Evolutionary conservation across 805 yeast species (phyloP).

Genomic region (Wickerhamomyces rabaulensis): DNA sequence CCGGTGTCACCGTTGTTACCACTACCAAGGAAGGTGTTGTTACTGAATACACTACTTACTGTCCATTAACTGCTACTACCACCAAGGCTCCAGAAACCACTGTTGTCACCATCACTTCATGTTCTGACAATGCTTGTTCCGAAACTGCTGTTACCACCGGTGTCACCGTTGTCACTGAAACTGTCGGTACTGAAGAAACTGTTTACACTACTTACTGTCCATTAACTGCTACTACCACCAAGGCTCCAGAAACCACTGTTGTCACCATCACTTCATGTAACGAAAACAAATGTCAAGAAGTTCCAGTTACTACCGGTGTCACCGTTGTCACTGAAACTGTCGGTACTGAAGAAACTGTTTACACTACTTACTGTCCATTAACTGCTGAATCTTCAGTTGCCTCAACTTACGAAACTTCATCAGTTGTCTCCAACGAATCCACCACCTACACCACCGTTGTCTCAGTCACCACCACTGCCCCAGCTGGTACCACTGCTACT

Average conservation of each 20-base stretch:
- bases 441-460: constrained; percentile 5
- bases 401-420: constrained; percentile 7
- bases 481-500: constrained; percentile 13
- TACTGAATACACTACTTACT: constrained; percentile 15
- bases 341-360: constrained; percentile 6
- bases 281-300: no score
- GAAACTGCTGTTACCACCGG: constrained; percentile 5
- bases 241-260: constrained; percentile 14
- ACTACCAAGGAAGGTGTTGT: constrained; percentile 9
- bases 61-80: constrained; percentile 11
- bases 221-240: constrained; percentile 11
- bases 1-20: constrained; percentile 20
- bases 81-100: constrained; percentile 11
- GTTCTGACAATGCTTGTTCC: constrained; percentile 13
- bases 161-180: constrained; percentile 20
- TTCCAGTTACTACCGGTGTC: constrained; percentile 7
- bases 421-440: constrained; percentile 3
- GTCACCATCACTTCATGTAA: no score
- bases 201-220: constrained; percentile 18
- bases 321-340: constrained; percentile 23
- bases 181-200: constrained; percentile 13
- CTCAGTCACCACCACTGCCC: constrained; percentile 5
- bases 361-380: constrained; percentile 18
- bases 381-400: constrained; percentile 8
- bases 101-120: constrained; percentile 18